Base-by-base conservation (phyloP, 176 grass and related monocot species). In the Oryza punctata region DNA sequence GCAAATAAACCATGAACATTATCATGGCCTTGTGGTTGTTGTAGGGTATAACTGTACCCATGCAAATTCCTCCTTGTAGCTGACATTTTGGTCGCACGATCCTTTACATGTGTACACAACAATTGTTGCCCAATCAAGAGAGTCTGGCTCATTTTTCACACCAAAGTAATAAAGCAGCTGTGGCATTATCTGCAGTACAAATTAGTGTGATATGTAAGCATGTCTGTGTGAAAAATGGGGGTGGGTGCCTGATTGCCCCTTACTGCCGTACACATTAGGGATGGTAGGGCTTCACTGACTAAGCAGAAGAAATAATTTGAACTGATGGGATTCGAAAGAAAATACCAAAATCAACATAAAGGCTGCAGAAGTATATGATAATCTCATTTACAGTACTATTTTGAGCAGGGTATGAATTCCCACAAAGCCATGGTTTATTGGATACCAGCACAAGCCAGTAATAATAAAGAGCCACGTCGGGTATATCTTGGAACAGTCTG, bases 41-140 rank as follows among this genome's bases (percentile, higher is more conserved):
- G 82, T 84, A 85, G 93, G 96, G 50, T 95, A 88, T 81, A 98
- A 84, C 60, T 98, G 96, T 87, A 93, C 85, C 93, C 96, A 98
- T 67, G 80, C 72, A 82, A 95, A 93, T 88, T 98, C 96, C 74
- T 98, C 93, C 84, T 87, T 98, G 82, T 95, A 95, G 76, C 78
- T 79, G 72, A 85, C 65, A 69, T 66, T 91, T 82, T 89, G 80
- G 82, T 93, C 85, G 68, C 96, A 98, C 26, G 96, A 93, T 57
- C 75, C 91, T 78, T 70, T 72, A 63, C 96, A 98, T 77, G 96
- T 93, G 65, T 91, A 95, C 21, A 95, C 82, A 47, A 43, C 89
- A 86, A 95, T 89, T 72, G 93, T 95, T 77, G 81, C 91, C 96
- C 96, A 98, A 86, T 95, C 96, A 88, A 98, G 96, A 78, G 96